These are phyloP conservation scores for Schrenkiella parvula DNA, from an alignment of 345 rosid species.

Conservation along the genomic window DNA sequence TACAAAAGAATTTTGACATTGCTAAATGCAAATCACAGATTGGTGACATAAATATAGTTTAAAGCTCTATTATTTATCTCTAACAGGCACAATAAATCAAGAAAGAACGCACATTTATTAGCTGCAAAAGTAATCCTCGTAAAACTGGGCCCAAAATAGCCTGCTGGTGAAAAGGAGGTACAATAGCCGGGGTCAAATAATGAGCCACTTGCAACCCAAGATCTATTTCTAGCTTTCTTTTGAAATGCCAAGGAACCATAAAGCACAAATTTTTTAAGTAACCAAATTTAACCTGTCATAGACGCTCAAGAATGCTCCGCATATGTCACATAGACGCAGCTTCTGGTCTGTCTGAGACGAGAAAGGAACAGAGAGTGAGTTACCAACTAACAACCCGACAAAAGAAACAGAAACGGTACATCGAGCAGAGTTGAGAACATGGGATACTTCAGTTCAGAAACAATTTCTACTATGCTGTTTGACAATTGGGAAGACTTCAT, in stretches of 20 bases:
- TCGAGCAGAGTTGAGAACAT: neutral
- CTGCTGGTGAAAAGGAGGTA: constrained; percentile 99
- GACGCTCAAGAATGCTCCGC: constrained; percentile 99
- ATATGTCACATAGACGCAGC: constrained; percentile 98
- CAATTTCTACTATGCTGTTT: neutral
- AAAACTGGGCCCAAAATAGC: constrained; percentile 99
- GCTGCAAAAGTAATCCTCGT: constrained; percentile 99
- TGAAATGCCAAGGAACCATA: constrained; percentile 10
- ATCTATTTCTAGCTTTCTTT: constrained; percentile 51
- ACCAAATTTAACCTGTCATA: constrained; percentile 75
- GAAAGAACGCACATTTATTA: constrained; percentile 97
- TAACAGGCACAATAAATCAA: constrained; percentile 58
- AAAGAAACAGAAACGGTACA: neutral
- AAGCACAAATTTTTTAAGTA: constrained; percentile 24
- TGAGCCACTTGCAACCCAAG: constrained; percentile 84
- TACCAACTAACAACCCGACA: neutral
- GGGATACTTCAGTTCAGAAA: neutral
- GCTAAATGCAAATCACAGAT: constrained; percentile 25
- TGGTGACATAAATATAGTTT: constrained; percentile 9
- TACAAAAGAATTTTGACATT: constrained; percentile 32
- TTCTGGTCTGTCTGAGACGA: constrained; percentile 95
- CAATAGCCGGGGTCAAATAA: constrained; percentile 83
- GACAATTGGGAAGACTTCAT: neutral
- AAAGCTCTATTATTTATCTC: constrained; percentile 31
- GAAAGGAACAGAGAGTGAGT: constrained; percentile 11